Evolutionary conservation across 2,329 filamentous ascomycete genomes (phyloP), one percentile per base, ranked within the genome.

Genomic region (Fusarium begoniae): DNA sequence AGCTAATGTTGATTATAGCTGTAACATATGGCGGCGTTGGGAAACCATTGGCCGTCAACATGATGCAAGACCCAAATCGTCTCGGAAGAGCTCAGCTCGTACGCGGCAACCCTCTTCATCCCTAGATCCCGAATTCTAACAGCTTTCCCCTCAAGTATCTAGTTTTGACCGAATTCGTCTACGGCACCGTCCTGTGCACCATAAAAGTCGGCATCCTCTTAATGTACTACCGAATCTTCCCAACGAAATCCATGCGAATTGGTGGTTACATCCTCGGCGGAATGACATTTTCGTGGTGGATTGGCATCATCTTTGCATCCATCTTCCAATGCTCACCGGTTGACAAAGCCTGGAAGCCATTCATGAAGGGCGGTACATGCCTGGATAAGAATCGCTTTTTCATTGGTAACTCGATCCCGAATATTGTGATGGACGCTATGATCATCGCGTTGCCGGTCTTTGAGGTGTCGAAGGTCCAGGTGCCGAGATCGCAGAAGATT

Each of bases 371-470:
- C 0, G 62, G 53, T 1, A 15, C 43, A 2, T 68, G 65, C 10
- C 17, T 68, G 10, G 47, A 68, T 15, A 68, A 66, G 35, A 66
- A 68, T 17, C 22, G 28, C 3, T 54, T 66, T 30, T 68, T 61
- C 1, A 59, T 68, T 1, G 37, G 63, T 0, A 68, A 68, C 37
- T 68, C 66, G 10, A 68, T 61, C 8, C 66, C 63, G 1, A 61
- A 68, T 20, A 61, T 68, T 5, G 44, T 68, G 1, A 53, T 66
- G 41, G 63, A 68, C 17, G 63, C 63, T 2, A 38, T 68, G 63
- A 55, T 67, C 6, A 66, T 68, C 5, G 47, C 20, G 8, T 2
- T 68, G 11, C 66, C 65, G 0, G 54, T 67, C 1, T 68, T 54
- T 24, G 63, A 68, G 5, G 48, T 61, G 0, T 67, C 43, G 0